Base-by-base conservation (phyloP, 306 rosid genomes). In the Quercus ilex region DNA sequence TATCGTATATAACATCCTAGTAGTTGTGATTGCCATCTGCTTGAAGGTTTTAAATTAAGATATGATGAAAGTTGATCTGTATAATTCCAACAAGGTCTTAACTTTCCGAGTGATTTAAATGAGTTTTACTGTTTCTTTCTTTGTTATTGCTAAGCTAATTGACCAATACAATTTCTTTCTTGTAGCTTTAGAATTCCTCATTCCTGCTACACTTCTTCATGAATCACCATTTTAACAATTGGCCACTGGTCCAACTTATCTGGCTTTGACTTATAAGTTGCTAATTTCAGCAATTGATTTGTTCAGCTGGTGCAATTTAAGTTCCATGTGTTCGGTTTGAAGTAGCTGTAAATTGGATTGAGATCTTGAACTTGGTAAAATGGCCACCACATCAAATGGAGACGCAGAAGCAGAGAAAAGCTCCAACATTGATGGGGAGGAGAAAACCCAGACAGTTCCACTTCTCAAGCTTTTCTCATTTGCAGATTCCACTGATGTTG, bases 391-490 rank as follows among this genome's bases (percentile, higher is more conserved):
- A 1, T 83, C 75, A 13, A 55, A 57, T 33, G 51, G 35, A 49
- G 67, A 62, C 0, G 71, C 25, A 19, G 73, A 72, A 65, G 62
- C 68, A 72, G 81, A 64, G 75, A 72, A 63, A n/a, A 73, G 21
- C 77, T 26, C 60, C 3, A 19, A 0, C 51, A 38, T 25, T 5
- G 70, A 56, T 12, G 72, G 49, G 23, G 52, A 57, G 10, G 87
- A 80, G 71, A 78, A 59, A 69, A 8, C 3, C 17, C 73, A 84
- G 30, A 75, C 80, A 38, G 62, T 87, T 73, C 76, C 87, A 5
- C 81, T 83, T 73, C n/a, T n/a, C 55, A 87, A 78, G 82, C 84
- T 87, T 13, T 84, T 87, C 84, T 75, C 87, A 28, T 87, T 84
- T 57, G 86, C 90, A 43, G 88, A 87, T 76, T 71, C 74, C 51